Evolutionary conservation across 2,329 filamentous ascomycete species (phyloP), one percentile per base, ranked within the genome.

Genomic region (Bimuria novae-zelandiae): DNA sequence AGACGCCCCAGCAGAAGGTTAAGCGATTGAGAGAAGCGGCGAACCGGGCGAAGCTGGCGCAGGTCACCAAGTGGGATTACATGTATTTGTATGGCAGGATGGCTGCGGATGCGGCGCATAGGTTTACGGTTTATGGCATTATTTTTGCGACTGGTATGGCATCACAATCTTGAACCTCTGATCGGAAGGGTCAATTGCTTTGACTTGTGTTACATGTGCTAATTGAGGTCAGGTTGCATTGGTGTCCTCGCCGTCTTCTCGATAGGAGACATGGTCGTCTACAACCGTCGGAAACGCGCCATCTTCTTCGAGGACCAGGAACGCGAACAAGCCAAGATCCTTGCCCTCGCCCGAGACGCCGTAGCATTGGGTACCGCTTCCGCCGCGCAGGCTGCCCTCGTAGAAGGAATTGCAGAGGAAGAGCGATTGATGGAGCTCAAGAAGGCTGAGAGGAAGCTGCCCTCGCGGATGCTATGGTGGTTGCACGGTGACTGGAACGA

Each of bases 241-340:
- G 83, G 79, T 61, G 80, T 82, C 36, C 80, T 88, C 39, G 85
- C 84, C 32, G 79, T 83, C 33, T 87, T 87, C 69, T 85, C 86
- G 8, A 79, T 87, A 59, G 80, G 83, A 54, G 86, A 87, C 64
- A 83, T 89, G 78, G 79, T 88, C 52, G 73, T 87, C 54, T 85
- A 88, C 75, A 89, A 89, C 71, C 82, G 86, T 50, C 79, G 82
- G 53, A 85, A 87, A 76, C 79, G 82, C 51, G 79, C 79, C 32
- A 82, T 87, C 57, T 89, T 81, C 78, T 79, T 85, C 57, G 80
- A 75, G 39, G 74, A 80, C 55, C 75, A 85, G 64, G 75, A 81
- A 60, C 74, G 73, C 42, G 68, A 79, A 62, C 73, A 72, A 41
- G 73, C 72, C 45, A 69, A 66, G 46, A 74, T 76, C 32, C 67